Conservation (phyloP, 345 rosid species). For the Physaria fendleri region DNA sequence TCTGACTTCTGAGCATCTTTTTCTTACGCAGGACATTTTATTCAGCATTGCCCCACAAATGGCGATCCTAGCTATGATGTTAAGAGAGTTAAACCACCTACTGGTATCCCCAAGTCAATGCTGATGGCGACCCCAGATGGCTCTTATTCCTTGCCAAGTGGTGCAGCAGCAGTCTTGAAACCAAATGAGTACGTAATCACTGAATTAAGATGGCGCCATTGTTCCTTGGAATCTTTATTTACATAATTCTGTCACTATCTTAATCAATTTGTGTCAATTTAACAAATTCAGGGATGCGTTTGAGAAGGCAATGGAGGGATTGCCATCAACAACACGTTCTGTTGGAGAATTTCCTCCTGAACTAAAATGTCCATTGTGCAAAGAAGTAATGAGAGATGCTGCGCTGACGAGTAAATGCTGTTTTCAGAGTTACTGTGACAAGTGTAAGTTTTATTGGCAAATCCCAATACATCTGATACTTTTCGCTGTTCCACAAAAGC, state of each 20-base stretch:
- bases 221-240: background rate
- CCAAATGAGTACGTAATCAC: conserved; percentile 74
- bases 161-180: conserved; percentile 82
- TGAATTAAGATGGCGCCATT: background rate
- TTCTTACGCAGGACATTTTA: conserved; percentile 67
- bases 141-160: conserved; percentile 90
- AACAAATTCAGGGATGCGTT: too few species aligned
- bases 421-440: conserved; percentile 75
- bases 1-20: conserved; percentile 48
- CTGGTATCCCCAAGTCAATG: conserved; percentile 99
- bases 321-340: conserved; percentile 69
- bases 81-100: conserved; percentile 86
- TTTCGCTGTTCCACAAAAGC: background rate
- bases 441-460: conserved; percentile 46
- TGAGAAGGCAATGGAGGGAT: conserved; percentile 89
- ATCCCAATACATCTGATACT: background rate
- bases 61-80: conserved; percentile 88
- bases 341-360: conserved; percentile 96
- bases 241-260: background rate
- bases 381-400: conserved; percentile 89
- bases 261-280: background rate
- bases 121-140: conserved; percentile 85
- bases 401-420: conserved; percentile 91
- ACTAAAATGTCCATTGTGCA: conserved; percentile 88
- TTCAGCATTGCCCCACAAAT: conserved; percentile 97